Evolutionary conservation across 352 stramenopile species (phyloP).

Genomic region (Plasmopara muralis): DNA sequence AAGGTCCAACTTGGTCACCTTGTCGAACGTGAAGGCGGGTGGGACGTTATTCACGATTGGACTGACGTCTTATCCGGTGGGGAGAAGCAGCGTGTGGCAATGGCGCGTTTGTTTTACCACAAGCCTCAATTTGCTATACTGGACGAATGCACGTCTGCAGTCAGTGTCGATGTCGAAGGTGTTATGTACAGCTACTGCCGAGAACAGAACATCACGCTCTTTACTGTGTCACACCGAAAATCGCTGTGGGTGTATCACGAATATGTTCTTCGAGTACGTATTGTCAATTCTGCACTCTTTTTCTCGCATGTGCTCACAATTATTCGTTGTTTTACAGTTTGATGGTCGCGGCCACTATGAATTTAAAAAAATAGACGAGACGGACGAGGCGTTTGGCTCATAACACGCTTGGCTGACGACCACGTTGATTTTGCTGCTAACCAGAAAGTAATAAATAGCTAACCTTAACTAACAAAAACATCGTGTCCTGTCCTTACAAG

Average conservation of each 20-base stretch:
- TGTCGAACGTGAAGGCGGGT: constrained; percentile 63
- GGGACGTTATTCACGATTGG: constrained; percentile 83
- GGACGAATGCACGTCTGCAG: constrained; percentile 82
- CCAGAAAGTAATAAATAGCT: too few relatives aligned
- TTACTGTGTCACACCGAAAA: constrained; percentile 88
- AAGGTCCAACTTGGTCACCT: constrained; percentile 80
- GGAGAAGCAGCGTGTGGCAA: constrained; percentile 88
- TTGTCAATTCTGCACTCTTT: not conserved
- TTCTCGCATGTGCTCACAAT: constrained; percentile 1
- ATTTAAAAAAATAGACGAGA: constrained; percentile 81
- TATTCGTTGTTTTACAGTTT: constrained; percentile 38
- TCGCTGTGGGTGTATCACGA: constrained; percentile 88
- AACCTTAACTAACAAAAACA: too few relatives aligned
- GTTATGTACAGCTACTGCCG: constrained; percentile 82
- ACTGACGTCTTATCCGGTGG: constrained; percentile 81
- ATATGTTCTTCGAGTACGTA: constrained; percentile 71
- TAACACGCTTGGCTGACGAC: constrained; percentile 11
- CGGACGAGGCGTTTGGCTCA: constrained; percentile 72
- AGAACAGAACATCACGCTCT: constrained; percentile 87
- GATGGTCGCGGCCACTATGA: constrained; percentile 79
- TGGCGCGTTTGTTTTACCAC: constrained; percentile 88
- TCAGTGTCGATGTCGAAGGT: constrained; percentile 84
- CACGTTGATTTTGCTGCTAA: too few relatives aligned
- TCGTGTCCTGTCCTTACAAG: too few relatives aligned
- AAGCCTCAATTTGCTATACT: constrained; percentile 87